Base-by-base conservation (phyloP, 345 rosid genomes). In the Eucalyptus guilfoylei region DNA sequence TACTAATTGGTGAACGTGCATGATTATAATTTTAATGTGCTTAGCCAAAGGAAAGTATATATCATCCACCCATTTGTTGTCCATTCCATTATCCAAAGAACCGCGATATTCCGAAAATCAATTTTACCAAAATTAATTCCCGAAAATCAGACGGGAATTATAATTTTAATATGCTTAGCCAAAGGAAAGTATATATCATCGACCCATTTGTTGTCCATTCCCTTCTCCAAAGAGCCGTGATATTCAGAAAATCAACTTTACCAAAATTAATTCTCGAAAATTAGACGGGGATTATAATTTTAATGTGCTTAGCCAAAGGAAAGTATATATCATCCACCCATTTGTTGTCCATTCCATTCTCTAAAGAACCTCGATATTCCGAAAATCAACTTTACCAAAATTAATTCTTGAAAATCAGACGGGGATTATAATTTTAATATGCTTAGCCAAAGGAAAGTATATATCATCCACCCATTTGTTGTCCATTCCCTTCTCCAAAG, bases 321-420 rank as follows among this genome's bases (percentile, higher is more conserved):
- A 64, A 64, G 37, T 7, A n/a, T 24, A 55, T 24, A 55, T 24
- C 19, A 64, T 64, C 76, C 21, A 64, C 34, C 37, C 76, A 7
- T 62, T 64, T 14, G 19, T 14, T 2, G 37, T n/a, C 76, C 17
- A 4, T n/a, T n/a, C 72, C 10, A 2, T 64, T 1, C 34, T 32
- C 37, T 2, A 13, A 64, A 64, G 72, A n/a, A n/a, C 3, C 1
- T 10, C 2, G 17, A 64, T 64, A n/a, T 64, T 13, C 37, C 0
- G 6, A 32, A 64, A 30, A 64, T n/a, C 76, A 64, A 55, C 30
- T 55, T 55, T 55, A 9, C 28, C 1, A 23, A 55, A 9, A 24
- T 55, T 55, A n/a, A n/a, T 64, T 64, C 21, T 11, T 6, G 11
- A 64, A 64, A 30, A 62, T 24, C 62, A 55, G 58, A 49, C 0